Conservation (phyloP, 257 asterid species). For the Primulina eburnea region DNA sequence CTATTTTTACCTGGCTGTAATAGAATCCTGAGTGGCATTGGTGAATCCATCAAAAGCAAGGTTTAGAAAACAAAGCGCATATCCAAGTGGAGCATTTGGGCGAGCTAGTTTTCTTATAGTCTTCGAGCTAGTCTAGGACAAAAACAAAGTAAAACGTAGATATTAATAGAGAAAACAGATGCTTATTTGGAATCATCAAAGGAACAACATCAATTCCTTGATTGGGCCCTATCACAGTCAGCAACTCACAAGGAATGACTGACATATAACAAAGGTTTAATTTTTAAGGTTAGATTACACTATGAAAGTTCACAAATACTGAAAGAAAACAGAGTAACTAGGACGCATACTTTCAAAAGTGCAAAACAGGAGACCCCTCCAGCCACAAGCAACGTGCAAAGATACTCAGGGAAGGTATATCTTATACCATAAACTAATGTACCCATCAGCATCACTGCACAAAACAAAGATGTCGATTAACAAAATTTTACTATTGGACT, state of each 20-base stretch:
- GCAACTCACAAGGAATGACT: no score
- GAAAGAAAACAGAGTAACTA: neutral
- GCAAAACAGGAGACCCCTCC: conserved; percentile 96
- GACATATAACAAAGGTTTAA: no score
- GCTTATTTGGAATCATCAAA: neutral
- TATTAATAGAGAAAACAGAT: neutral
- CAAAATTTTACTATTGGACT: conserved; percentile 5
- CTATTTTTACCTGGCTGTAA: conserved; percentile 58
- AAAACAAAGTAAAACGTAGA: conserved; percentile 7
- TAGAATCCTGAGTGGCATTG: conserved; percentile 98
- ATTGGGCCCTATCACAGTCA: no score
- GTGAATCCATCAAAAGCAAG: conserved; percentile 99
- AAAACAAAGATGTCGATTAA: conserved; percentile 7
- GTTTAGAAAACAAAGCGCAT: conserved; percentile 82
- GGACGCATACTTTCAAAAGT: conserved; percentile 65
- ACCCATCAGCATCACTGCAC: conserved; percentile 98
- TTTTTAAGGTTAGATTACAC: neutral
- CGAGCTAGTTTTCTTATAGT: conserved; percentile 86
- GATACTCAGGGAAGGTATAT: conserved; percentile 82
- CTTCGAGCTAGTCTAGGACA: conserved; percentile 85
- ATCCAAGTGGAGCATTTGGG: conserved; percentile 95
- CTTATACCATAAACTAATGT: conserved; percentile 85
- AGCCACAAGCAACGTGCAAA: conserved; percentile 91
- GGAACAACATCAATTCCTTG: neutral
- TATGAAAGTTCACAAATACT: neutral